Conservation (phyloP, 345 rosid species). For the Syzygium oleosum region DNA sequence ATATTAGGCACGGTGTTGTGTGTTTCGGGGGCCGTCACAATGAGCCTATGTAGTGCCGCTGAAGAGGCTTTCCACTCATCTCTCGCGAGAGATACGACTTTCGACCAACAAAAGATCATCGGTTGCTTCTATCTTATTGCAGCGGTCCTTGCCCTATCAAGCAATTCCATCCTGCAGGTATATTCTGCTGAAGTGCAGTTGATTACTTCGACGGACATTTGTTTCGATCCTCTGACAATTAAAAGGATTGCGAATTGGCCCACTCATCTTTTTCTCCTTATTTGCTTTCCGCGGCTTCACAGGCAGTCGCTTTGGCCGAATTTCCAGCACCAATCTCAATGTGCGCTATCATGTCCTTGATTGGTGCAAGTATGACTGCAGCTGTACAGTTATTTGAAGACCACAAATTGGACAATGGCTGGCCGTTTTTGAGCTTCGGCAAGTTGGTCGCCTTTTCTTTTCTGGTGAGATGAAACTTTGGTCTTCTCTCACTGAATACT, state of each 20-base stretch:
- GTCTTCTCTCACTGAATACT: not conserved
- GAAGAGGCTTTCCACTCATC: conserved; percentile 4
- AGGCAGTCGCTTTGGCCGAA: conserved; percentile 63
- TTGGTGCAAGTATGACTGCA: conserved; percentile 59
- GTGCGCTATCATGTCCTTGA: conserved; percentile 59
- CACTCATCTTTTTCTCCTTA: not conserved
- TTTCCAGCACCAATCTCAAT: conserved; percentile 92
- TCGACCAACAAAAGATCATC: conserved; percentile 49
- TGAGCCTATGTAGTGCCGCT: conserved; percentile 55
- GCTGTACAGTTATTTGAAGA: conserved; percentile 33
- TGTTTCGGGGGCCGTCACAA: conserved; percentile 61
- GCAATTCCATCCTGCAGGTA: conserved; percentile 76
- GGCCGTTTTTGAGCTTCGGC: conserved; percentile 25
- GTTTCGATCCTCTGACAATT: not conserved
- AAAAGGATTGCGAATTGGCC: not conserved
- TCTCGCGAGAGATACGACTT: not conserved
- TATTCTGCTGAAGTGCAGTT: not conserved
- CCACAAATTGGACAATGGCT: conserved; percentile 18
- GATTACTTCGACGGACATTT: not conserved
- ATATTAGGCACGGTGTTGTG: conserved; percentile 72
- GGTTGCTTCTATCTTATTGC: conserved; percentile 75
- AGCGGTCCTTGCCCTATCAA: conserved; percentile 54
- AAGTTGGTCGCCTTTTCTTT: conserved; percentile 38
- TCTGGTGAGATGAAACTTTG: conserved; percentile 28
- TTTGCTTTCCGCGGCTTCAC: not conserved